Base-by-base conservation (phyloP, 2,329 filamentous ascomycete genomes). In the Talaromyces sp. region DNA sequence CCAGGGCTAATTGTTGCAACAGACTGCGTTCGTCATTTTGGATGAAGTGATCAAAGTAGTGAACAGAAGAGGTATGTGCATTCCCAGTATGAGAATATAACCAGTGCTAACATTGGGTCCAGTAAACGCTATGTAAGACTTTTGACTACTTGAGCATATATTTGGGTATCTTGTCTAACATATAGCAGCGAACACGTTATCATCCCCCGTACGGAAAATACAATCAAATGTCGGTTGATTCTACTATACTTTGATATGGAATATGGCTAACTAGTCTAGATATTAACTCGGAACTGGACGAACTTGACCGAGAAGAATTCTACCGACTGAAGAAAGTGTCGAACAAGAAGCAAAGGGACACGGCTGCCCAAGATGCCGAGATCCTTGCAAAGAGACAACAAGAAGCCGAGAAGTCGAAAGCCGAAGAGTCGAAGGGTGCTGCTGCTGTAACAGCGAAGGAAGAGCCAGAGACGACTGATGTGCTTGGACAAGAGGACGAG, bases 31-130 rank as follows among this genome's bases (percentile, higher is more conserved):
- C 77, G 92, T 99, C 58, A 98, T 98, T 70, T 80, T 99, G 67
- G 95, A 99, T 77, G 95, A 99, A 80, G 95, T 99, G 65, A 99
- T 99, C 82, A 99, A 99, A 83, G 93, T 98, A 29, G 95, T 99
- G 64, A 99, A 99, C 78, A 88, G 95, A 75, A 90, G 95, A 91
- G 90, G 90, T 91, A 79, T 76, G 83, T 76, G 1, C 25, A 17
- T 45, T 29, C 10, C 36, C 38, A 15, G 15, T 13, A 29, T 19
- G 13, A 15, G 5, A 31, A n/a, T 27, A 5, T 45, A 43, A 29
- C 7, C 22, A 59, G 38, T 56, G 58, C 75, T 78, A 71, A 77
- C 15, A 58, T 54, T 27, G 51, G 10, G 63, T 69, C 54, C 66
- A 91, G 94, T 98, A 19, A 97, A 97, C 76, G 94, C 94, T 65